Percentiles rank a stretch among this genome's conserved stretches.
These are phyloP conservation scores for Hypocreales sp. DNA, from an alignment of 2,329 filamentous ascomycete genomes.

Conservation along the genomic window DNA sequence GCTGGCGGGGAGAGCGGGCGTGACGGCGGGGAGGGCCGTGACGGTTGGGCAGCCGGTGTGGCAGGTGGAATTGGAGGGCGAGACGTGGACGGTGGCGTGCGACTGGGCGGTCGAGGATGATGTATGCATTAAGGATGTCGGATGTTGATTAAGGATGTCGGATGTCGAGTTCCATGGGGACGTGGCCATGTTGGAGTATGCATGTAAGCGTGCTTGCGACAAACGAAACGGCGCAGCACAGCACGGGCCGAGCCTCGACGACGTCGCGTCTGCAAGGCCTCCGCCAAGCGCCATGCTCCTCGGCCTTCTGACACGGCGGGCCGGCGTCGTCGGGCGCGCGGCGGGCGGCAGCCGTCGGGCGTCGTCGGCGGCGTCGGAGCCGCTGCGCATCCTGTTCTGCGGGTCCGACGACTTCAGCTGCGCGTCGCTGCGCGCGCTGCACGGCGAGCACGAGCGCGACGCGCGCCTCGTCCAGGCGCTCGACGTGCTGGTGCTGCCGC, in stretches of 20 bases:
- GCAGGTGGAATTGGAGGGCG: conserved; percentile 19
- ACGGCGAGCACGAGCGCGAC: conserved; percentile 38
- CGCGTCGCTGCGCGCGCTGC: conserved; percentile 54
- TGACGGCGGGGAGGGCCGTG: conserved; percentile 15
- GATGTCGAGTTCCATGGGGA: too few species aligned
- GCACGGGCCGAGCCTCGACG: too few species aligned
- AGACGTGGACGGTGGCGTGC: conserved; percentile 21
- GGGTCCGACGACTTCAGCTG: conserved; percentile 88
- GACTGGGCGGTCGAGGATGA: conserved; percentile 16
- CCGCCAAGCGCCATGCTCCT: too few species aligned
- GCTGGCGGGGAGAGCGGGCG: conserved; percentile 12
- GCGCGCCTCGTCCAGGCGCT: conserved; percentile 53
- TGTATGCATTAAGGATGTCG: not conserved
- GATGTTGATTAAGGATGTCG: too few species aligned
- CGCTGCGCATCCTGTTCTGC: conserved; percentile 80
- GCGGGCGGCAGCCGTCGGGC: too few species aligned
- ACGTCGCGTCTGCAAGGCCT: too few species aligned
- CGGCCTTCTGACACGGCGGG: too few species aligned
- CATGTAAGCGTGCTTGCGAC: conserved; percentile 17
- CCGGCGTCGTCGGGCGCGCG: too few species aligned
- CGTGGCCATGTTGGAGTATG: too few species aligned
- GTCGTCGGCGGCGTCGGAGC: conserved; percentile 24
- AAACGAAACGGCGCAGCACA: too few species aligned
- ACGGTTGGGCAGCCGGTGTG: conserved; percentile 20
- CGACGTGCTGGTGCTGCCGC: conserved; percentile 70